Base-by-base conservation (phyloP, 148 eudicot genomes). In the Diospyros kaki region DNA sequence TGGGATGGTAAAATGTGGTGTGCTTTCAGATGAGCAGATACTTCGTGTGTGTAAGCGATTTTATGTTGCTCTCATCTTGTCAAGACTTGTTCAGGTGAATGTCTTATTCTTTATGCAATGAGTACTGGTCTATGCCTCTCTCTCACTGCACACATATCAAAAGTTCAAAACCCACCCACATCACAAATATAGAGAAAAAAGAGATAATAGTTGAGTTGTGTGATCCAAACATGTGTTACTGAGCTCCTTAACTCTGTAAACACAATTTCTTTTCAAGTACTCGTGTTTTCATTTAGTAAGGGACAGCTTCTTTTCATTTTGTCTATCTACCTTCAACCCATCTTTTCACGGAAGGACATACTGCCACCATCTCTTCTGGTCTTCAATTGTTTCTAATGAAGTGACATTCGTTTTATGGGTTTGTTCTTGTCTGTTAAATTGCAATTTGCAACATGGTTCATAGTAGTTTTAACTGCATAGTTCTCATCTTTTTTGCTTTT, bases 1-100 rank as follows among this genome's bases (percentile, higher is more conserved):
- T 76, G 88, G 88, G 61, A 78, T 79, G 72, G 74, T 81, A 67
- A 78, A 77, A 80, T 71, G 74, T 76, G 83, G 71, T 68, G 69
- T 86, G 65, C 85, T 89, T 74, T 90, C 98, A 59, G 92, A 92
- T 73, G 99, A 92, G 54, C 93, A 90, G 80, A 84, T 84, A 75
- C 90, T 95, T 79, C 89, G 98, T 76, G 92, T 95, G 72, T 92
- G 96, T 75, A 86, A 81, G 72, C 86, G 99, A 54, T 92, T 95
- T 77, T 95, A 92, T 84, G 94, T 95, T 80, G 96, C 99, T 62
- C 99, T 92, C 78, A 92, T 95, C 75, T 80, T 95, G 82, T 90
- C 99, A 64, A 84, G 90, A 76, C 85, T 95, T 46, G 97, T 95
- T 76, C 99, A 95, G 99, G 99, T 95, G 78, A 71, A 66, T 46